These are phyloP conservation scores for Amanita fuliginea DNA, from an alignment of 768 basidiomycete species.

Conservation along the genomic window DNA sequence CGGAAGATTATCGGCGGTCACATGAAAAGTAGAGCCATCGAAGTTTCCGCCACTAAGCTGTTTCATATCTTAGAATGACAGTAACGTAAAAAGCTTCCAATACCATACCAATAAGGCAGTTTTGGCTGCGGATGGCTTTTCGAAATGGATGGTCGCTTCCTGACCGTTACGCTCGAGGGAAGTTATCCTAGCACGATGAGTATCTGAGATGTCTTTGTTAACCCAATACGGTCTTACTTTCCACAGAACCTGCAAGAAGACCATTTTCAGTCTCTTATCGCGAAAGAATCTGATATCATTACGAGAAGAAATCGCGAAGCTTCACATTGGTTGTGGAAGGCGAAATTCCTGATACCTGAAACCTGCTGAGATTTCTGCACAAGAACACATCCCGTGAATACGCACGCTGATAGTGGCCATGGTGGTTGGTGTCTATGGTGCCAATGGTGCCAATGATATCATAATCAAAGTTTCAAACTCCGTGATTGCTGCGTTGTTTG, in stretches of 20 bases:
- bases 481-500: neutral
- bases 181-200: constrained; percentile 38
- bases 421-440: neutral
- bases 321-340: constrained; percentile 53
- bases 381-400: neutral
- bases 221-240: constrained; percentile 34
- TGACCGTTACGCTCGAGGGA: constrained; percentile 43
- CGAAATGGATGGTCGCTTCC: constrained; percentile 68
- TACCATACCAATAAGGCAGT: constrained; percentile 67
- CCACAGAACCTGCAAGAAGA: constrained; percentile 71
- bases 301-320: constrained; percentile 78
- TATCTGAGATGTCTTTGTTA: neutral
- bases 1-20: constrained; percentile 59
- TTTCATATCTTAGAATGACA: neutral
- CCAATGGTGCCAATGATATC: neutral
- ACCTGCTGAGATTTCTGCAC: neutral
- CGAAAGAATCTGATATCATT: constrained; percentile 17
- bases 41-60: constrained; percentile 70
- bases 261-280: constrained; percentile 7
- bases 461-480: neutral
- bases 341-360: constrained; percentile 63
- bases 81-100: neutral
- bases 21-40: constrained; percentile 57
- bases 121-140: constrained; percentile 73
- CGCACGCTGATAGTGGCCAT: constrained; percentile 25